Evolutionary conservation across 2,329 filamentous ascomycete genomes (phyloP), one percentile per base, ranked within the genome.

Genomic region (Trichoderma atroviride): DNA sequence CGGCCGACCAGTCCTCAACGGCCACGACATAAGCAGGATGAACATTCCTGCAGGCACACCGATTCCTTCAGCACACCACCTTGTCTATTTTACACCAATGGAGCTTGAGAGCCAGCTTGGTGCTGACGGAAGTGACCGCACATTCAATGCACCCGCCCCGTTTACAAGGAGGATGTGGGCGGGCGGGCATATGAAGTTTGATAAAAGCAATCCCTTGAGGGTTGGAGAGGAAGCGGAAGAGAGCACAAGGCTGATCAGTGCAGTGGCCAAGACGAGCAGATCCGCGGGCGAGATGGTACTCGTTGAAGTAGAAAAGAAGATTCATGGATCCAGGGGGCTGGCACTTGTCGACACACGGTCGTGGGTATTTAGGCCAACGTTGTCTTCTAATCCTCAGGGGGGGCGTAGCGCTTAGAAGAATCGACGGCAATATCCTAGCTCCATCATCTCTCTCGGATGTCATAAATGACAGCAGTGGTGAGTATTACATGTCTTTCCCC

Each of bases 131-230:
- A 89, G 86, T 0, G 89, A 91, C 77, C 78, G 75, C 0, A 85
- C 84, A 0, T 90, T 87, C 75, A 91, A 89, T 72, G 84, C 88
- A 0, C 82, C 86, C 0, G 71, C 78, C 3, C 88, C 88, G 0
- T 91, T 90, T 69, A 89, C 87, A 2, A 78, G 88, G 35, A 82
- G 89, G 14, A 91, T 91, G 89, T 91, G 89, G 89, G 89, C 89
- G 0, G 89, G 88, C 1, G 89, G 89, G 0, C 80, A 82, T 68
- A 86, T 91, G 77, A 75, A 76, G 16, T 69, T 64, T 56, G 53
- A 64, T 5, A 68, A 50, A 14, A 33, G 73, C 24, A 24, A 68
- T 52, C 10, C 27, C 71, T 75, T 90, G 70, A 79, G 81, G 2
- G 83, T 89, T 1, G 88, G 87, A 1, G 85, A 89, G 71, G 77